Percentiles rank a stretch among this genome's conserved stretches.
Conservation (phyloP, 495 filamentous ascomycete genomes). For the Diplogelasinospora grovesii region DNA sequence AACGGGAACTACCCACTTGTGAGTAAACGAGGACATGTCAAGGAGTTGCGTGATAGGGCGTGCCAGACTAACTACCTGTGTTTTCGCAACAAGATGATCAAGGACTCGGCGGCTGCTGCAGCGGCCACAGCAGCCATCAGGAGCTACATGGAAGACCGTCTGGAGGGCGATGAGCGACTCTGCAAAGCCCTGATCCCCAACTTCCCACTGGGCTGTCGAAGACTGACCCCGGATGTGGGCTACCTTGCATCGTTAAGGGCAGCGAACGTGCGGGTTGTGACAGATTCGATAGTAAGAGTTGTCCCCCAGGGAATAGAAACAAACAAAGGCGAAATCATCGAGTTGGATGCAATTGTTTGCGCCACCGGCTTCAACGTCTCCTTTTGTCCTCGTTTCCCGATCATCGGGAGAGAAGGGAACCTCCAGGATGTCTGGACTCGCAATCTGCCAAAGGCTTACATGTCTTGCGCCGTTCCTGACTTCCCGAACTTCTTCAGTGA, state of each 20-base stretch:
- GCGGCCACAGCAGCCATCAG: too few species aligned
- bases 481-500: slow-evolving; percentile 3
- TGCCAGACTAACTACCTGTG: too few species aligned
- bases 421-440: too few species aligned
- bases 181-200: too few species aligned
- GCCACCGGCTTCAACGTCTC: slow-evolving; percentile 46
- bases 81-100: too few species aligned
- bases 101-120: too few species aligned
- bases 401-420: slow-evolving; percentile 41
- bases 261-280: slow-evolving; percentile 49
- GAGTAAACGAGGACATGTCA: too few species aligned
- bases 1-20: too few species aligned
- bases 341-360: slow-evolving; percentile 48
- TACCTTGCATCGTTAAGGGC: slow-evolving; percentile 54
- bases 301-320: slow-evolving; percentile 45
- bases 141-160: too few species aligned
- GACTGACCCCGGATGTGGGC: slow-evolving; percentile 54
- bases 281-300: slow-evolving; percentile 39
- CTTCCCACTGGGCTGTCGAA: too few species aligned
- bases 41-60: too few species aligned
- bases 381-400: slow-evolving; percentile 13
- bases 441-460: slow-evolving; percentile 4
- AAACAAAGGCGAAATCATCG: slow-evolving; percentile 32
- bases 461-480: slow-evolving; percentile 4
- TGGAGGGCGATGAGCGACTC: too few species aligned